A percentile compares a stretch with the other conserved stretches of the same genome.
Conservation (phyloP, 1,284 basidiomycete species). For the Singerocomus inundabilis region DNA sequence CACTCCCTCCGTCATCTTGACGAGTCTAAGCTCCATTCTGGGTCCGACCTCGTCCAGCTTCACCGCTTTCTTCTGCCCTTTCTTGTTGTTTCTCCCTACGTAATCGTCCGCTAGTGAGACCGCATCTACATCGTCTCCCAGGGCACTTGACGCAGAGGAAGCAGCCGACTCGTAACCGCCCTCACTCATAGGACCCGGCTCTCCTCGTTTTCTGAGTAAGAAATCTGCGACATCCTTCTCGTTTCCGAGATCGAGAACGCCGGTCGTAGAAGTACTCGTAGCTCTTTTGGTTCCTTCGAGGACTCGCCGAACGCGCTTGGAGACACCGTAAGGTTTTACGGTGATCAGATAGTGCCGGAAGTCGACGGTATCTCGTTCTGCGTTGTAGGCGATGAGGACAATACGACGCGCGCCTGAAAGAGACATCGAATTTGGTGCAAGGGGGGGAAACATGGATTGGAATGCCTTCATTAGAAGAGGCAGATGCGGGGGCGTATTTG, state of each 20-base stretch:
- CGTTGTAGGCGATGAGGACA: slow-evolving; percentile 91
- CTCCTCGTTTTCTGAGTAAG: slow-evolving; percentile 72
- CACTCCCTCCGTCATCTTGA: slow-evolving; percentile 95
- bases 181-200: slow-evolving; percentile 57
- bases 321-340: slow-evolving; percentile 93
- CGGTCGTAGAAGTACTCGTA: slow-evolving; percentile 37
- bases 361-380: slow-evolving; percentile 84
- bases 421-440: slow-evolving; percentile 75
- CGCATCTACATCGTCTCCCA: slow-evolving; percentile 78
- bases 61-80: slow-evolving; percentile 88
- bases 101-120: slow-evolving; percentile 90
- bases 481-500: slow-evolving; percentile 68
- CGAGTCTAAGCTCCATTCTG: slow-evolving; percentile 86
- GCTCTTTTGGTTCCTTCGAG: slow-evolving; percentile 64
- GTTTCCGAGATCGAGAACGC: slow-evolving; percentile 78
- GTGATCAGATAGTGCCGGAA: slow-evolving; percentile 95
- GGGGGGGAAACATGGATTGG: slow-evolving; percentile 85
- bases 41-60: slow-evolving; percentile 94
- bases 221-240: slow-evolving; percentile 97
- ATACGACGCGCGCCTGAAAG: slow-evolving; percentile 87
- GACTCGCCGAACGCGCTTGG: slow-evolving; percentile 86
- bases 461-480: slow-evolving; percentile 81
- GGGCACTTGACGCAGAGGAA: slow-evolving; percentile 73
- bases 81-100: slow-evolving; percentile 91
- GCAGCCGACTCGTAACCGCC: slow-evolving; percentile 85